phyloP scores from a whole-genome alignment of 2,329 filamentous ascomycete genomes.

The Epichloe uncinata region DNA sequence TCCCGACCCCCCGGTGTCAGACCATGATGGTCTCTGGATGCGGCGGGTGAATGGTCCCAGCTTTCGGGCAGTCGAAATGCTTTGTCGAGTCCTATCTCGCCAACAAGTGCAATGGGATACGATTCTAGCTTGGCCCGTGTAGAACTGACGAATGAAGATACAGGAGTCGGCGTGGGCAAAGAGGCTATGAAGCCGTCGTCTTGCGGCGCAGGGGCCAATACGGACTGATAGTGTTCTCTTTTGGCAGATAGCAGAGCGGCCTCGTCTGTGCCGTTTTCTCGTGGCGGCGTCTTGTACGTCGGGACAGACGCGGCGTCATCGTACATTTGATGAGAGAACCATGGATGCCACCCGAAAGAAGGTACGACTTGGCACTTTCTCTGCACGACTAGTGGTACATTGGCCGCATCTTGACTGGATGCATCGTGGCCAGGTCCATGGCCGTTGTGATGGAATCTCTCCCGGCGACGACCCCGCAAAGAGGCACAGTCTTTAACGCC shows the following conservation, averaged over 20 bases:
- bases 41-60: constrained; percentile 28
- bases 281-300: constrained; percentile 19
- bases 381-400: neutral
- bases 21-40: constrained; percentile 14
- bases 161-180: constrained; percentile 46
- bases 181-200: constrained; percentile 29
- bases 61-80: constrained; percentile 58
- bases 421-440: neutral
- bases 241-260: constrained; percentile 23
- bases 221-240: constrained; percentile 49
- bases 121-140: constrained; percentile 40
- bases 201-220: constrained; percentile 42
- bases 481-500: constrained; percentile 23
- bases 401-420: neutral
- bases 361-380: constrained; percentile 33
- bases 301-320: constrained; percentile 34
- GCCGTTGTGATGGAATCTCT: neutral
- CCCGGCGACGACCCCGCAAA: neutral
- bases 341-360: constrained; percentile 79
- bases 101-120: constrained; percentile 53
- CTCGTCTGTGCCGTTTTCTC: constrained; percentile 9
- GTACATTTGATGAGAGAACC: constrained; percentile 70
- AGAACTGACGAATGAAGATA: constrained; percentile 44
- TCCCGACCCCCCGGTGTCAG: constrained; percentile 62
- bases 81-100: constrained; percentile 68